Conservation (phyloP, 106 monocot genomes). For the Allium fistulosum region DNA sequence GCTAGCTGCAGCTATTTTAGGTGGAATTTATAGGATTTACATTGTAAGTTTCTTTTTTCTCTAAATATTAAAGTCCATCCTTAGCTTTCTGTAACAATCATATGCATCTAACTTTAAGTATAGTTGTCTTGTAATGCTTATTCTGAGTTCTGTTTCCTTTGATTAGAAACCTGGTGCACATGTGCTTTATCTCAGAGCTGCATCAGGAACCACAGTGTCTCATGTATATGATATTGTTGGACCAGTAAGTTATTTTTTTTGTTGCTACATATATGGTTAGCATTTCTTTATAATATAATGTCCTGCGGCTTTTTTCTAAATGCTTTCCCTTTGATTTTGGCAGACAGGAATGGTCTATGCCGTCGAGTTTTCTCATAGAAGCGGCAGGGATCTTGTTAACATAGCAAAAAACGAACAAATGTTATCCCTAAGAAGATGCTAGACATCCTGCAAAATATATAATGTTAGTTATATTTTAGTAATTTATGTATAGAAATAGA, state of each 20-base stretch:
- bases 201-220: slow-evolving; percentile 91
- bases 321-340: background rate
- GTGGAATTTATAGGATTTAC: slow-evolving; percentile 87
- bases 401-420: slow-evolving; percentile 90
- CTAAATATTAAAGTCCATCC: background rate
- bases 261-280: too few species aligned
- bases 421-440: slow-evolving; percentile 95
- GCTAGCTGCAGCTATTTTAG: slow-evolving; percentile 77
- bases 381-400: slow-evolving; percentile 89
- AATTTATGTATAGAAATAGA: too few species aligned
- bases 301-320: background rate
- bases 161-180: slow-evolving; percentile 36
- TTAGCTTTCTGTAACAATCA: too few species aligned
- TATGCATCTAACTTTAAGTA: background rate
- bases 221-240: slow-evolving; percentile 97
- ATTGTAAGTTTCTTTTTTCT: slow-evolving; percentile 40
- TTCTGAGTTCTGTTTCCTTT: background rate
- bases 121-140: background rate
- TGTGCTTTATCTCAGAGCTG: slow-evolving; percentile 88
- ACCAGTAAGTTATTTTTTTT: slow-evolving; percentile 43
- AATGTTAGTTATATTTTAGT: too few species aligned
- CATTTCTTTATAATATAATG: background rate
- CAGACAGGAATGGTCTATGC: slow-evolving; percentile 96
- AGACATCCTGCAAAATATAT: slow-evolving; percentile 94
- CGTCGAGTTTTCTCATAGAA: slow-evolving; percentile 95